Evolutionary conservation across 345 rosid genomes (phyloP), one percentile per base, ranked within the genome.

Genomic region (Litchi chinensis): DNA sequence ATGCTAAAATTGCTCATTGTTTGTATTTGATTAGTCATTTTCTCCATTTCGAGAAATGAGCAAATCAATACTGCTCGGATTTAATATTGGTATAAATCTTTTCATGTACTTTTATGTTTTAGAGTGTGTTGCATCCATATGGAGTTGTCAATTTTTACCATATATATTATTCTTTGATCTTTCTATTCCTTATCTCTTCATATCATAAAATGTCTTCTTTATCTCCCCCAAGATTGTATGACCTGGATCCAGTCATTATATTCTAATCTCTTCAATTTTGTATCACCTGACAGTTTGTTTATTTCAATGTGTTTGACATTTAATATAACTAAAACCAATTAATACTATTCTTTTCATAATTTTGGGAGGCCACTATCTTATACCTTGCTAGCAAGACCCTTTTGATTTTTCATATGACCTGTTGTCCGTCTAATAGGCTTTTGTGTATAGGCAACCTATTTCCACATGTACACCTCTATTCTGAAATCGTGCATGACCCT

Each of bases 141-240:
- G 88, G 74, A 76, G 77, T 65, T 77, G 44, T 44, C 79, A 79
- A 82, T 44, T 15, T 82, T 11, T 73, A 26, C 28, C 28, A 26
- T 26, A 26, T 26, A 26, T 26, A 26, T 26, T 26, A 84, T 77
- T 64, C 71, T 85, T 68, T 84, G 86, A 87, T 86, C 88, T 65
- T 87, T 87, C 87, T 85, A 84, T 85, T 87, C 37, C 89, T 82
- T 26, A 64, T 78, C 77, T 81, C 67, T n/a, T 44, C 62, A 63
- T 76, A 22, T 82, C 3, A 50, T 13, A 44, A 75, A 62, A 63
- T 76, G 79, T 37, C 69, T 66, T 70, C 76, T 75, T 81, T 76
- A 22, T 72, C 76, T 43, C 74, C 44, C 71, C 40, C 67, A 37
- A 83, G 77, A 74, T 43, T 57, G 65, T 43, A 44, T 76, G 73